Percentiles rank a stretch among this genome's conserved stretches.
Conservation (phyloP, 208 protist genomes). For the Strigomonas culicis region DNA sequence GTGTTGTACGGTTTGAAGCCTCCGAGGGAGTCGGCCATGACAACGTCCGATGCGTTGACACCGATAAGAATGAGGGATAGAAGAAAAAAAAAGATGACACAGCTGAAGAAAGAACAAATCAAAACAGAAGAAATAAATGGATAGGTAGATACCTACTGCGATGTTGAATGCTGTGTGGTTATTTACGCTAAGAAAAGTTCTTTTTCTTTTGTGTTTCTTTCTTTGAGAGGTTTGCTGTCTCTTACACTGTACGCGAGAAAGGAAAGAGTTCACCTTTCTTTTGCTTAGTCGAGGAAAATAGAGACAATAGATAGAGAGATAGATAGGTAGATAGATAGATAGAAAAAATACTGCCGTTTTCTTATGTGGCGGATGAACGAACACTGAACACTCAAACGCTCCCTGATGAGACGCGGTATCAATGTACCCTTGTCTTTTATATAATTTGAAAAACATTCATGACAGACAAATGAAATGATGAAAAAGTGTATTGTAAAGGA, state of each 20-base stretch:
- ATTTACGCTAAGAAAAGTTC: neutral
- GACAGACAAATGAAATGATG: neutral
- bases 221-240: neutral
- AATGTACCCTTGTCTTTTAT: no score
- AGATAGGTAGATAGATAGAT: slow-evolving; percentile 5
- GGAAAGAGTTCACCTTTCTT: neutral
- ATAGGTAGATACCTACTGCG: no score
- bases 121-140: slow-evolving; percentile 3
- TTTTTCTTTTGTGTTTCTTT: neutral
- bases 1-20: no score
- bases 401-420: no score
- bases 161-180: no score
- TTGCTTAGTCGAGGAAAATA: neutral
- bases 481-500: neutral
- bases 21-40: no score
- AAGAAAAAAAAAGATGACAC: slow-evolving; percentile 5
- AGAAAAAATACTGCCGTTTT: slow-evolving; percentile 5
- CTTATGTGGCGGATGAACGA: no score
- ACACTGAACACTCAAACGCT: no score
- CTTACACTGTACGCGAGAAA: neutral
- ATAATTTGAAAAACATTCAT: neutral
- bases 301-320: slow-evolving; percentile 3
- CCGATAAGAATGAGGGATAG: neutral
- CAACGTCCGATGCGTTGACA: neutral
- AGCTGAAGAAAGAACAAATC: neutral